Base-by-base conservation (phyloP, 805 yeast species). In the Starmerella bacillaris region DNA sequence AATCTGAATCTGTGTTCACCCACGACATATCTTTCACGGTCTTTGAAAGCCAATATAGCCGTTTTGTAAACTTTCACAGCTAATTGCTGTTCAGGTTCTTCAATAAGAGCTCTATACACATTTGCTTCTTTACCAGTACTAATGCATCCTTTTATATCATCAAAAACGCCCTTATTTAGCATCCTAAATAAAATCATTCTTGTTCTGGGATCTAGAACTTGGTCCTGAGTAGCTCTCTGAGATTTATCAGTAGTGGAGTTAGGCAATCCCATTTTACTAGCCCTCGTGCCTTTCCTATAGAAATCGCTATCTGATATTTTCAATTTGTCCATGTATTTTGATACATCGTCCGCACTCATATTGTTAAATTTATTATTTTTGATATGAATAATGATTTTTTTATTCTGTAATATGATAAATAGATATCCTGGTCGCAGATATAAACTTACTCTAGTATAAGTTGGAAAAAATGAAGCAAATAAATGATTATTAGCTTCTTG, bases 61-160 rank as follows among this genome's bases (percentile, higher is more conserved):
- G 99, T 89, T 57, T 89, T 89, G 61, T 82, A 89, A 39, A 89
- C 86, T 53, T 89, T 89, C 34, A 89, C 78, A 0, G 98, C 98
- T 53, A 14, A 56, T 51, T 36, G 46, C 27, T 35, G 37, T 18
- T 21, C 27, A 3, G 44, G 46, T 14, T 34, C 40, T 28, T 37
- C 45, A n/a, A 42, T 32, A 2, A 43, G 47, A 9, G 92, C 94
- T 51, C 79, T 86, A 53, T 89, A 89, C 1, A 89, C 95, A 51
- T 89, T 89, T n/a, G 98, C 98, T 56, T 89, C 99, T 55, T 89
- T 89, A 32, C 99, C 99, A 0, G 98, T 89, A 48, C 89, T 74
- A 33, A 89, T 65, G 54, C 96, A 89, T 9, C 98, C 98, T 48
- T 84, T 80, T 48, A 89, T 74, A 45, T 78, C 72, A 2, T 89